These are phyloP conservation scores for Podospora comata DNA, from an alignment of 495 filamentous ascomycete species.

Conservation along the genomic window DNA sequence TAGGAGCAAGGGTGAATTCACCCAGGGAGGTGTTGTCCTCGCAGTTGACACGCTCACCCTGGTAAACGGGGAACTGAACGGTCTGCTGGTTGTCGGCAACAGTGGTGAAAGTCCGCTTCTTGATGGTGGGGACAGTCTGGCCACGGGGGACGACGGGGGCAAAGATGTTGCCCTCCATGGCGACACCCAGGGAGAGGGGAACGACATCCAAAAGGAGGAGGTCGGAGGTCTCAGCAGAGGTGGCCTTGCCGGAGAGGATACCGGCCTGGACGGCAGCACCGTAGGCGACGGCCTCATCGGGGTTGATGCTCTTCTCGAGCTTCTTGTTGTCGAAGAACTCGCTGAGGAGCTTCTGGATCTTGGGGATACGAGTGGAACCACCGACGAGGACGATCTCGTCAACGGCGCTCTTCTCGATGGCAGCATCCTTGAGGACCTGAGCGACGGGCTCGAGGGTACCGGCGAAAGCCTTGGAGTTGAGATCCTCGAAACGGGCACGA, in stretches of 20 bases:
- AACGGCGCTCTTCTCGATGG: conserved; percentile 88
- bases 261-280: conserved; percentile 98
- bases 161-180: conserved; percentile 99
- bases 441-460: conserved; percentile 97
- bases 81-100: conserved; percentile 95
- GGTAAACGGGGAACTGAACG: conserved; percentile 96
- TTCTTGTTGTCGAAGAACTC: conserved; percentile 99
- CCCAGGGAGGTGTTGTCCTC: conserved; percentile 98
- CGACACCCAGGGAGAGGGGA: conserved; percentile 97
- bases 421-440: conserved; percentile 96
- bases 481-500: conserved; percentile 98
- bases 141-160: conserved; percentile 92
- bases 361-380: conserved; percentile 98
- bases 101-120: conserved; percentile 96
- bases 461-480: conserved; percentile 95
- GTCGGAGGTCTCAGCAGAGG: conserved; percentile 90
- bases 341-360: conserved; percentile 96
- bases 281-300: conserved; percentile 98
- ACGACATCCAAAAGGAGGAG: conserved; percentile 95
- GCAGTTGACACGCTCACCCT: conserved; percentile 99
- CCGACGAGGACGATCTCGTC: conserved; percentile 98
- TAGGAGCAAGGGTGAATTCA: conserved; percentile 97
- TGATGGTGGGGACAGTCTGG: conserved; percentile 86
- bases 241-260: conserved; percentile 96
- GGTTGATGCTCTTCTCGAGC: conserved; percentile 99